phyloP scores from a whole-genome alignment of 2,329 filamentous ascomycete species.

The Ophiostoma triangulosporum region DNA sequence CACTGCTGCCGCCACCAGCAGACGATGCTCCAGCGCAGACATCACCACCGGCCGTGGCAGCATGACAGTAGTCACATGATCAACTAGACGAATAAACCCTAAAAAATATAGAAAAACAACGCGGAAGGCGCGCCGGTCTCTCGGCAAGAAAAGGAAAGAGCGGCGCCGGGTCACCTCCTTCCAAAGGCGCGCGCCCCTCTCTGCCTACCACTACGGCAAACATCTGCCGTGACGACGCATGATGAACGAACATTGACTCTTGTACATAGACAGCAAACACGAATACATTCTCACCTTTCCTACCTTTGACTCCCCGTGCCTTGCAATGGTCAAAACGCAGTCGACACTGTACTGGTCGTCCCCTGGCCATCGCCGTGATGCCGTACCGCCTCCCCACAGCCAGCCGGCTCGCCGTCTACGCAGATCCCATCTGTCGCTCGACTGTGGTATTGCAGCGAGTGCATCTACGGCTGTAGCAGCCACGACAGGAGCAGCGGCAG shows the following conservation, averaged over 20 bases:
- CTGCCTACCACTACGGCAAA: not conserved
- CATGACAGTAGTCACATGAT: not conserved
- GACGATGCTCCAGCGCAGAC: not conserved
- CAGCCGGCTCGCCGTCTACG: not conserved
- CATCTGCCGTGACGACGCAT: not conserved
- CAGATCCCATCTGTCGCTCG: not conserved
- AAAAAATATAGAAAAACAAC: no score
- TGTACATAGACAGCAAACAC: not conserved
- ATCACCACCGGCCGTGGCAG: not conserved
- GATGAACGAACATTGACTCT: not conserved
- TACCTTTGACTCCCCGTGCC: not conserved
- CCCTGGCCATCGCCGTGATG: not conserved
- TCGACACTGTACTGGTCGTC: not conserved
- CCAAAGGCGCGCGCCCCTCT: not conserved
- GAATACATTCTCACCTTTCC: not conserved
- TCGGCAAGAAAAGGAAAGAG: not conserved
- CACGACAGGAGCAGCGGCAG: no score
- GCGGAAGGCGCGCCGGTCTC: not conserved
- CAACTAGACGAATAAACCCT: no score
- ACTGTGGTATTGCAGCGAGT: not conserved
- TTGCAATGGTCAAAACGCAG: not conserved
- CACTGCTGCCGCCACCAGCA: slow-evolving; percentile 28
- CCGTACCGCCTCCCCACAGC: not conserved
- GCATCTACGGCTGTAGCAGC: not conserved
- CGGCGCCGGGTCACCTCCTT: not conserved